These are phyloP conservation scores for Amanita fuliginea DNA, from an alignment of 768 basidiomycete species.

Conservation along the genomic window DNA sequence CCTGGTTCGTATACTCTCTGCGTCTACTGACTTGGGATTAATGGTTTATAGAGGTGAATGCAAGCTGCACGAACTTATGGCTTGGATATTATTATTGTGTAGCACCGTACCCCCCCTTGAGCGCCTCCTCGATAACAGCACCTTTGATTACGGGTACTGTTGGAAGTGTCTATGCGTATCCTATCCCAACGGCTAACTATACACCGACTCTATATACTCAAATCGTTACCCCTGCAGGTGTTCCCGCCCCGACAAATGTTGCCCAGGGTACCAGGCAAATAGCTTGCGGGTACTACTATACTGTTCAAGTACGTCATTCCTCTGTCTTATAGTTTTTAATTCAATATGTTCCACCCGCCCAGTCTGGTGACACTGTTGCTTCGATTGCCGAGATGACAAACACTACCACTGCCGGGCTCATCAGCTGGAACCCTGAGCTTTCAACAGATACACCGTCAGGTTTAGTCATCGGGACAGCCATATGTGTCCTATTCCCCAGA, in stretches of 20 bases:
- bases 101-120: slow-evolving; percentile 15
- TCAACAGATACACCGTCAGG: slow-evolving; percentile 6
- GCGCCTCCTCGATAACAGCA: slow-evolving; percentile 3
- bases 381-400: slow-evolving; percentile 8
- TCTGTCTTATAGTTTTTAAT: background rate
- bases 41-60: slow-evolving; percentile 13
- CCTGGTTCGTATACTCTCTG: slow-evolving; percentile 8
- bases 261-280: slow-evolving; percentile 11
- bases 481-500: slow-evolving; percentile 13
- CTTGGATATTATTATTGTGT: slow-evolving; percentile 9
- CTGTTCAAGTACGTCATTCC: slow-evolving; percentile 2
- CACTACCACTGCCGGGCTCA: slow-evolving; percentile 9
- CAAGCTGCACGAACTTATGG: slow-evolving; percentile 9
- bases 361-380: slow-evolving; percentile 12
- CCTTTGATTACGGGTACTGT: slow-evolving; percentile 6
- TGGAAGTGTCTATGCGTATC: slow-evolving; percentile 5
- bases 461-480: slow-evolving; percentile 8
- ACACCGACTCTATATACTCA: slow-evolving; percentile 11
- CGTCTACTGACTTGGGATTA: slow-evolving; percentile 13
- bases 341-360: background rate
- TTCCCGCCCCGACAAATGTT: slow-evolving; percentile 14
- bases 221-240: slow-evolving; percentile 10
- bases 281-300: slow-evolving; percentile 13
- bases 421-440: slow-evolving; percentile 14
- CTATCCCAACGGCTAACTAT: slow-evolving; percentile 12